These are phyloP conservation scores for Mortierella sp. DNA, from an alignment of 371 early-diverging fungal genomes.

Conservation along the genomic window DNA sequence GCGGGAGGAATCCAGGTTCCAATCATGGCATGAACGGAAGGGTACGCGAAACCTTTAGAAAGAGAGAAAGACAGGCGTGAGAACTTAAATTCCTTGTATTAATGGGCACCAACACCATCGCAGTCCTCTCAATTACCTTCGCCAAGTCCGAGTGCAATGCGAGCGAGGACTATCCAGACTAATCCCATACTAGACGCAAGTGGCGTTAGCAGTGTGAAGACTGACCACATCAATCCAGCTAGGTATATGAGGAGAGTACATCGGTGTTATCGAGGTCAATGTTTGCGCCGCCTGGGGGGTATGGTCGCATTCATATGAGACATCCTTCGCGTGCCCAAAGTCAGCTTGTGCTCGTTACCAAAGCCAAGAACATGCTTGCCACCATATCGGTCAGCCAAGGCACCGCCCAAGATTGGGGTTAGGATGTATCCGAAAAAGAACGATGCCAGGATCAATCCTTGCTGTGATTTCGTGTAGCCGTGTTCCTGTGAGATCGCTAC, in stretches of 20 bases:
- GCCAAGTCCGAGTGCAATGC: constrained; percentile 47
- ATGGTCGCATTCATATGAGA: too few relatives aligned
- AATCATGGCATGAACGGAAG: constrained; percentile 51
- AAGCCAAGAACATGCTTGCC: constrained; percentile 47
- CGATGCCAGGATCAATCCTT: constrained; percentile 50
- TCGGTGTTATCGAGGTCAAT: not conserved
- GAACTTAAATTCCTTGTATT: too few relatives aligned
- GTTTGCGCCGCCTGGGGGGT: too few relatives aligned
- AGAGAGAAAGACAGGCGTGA: not conserved
- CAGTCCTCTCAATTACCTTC: constrained; percentile 27
- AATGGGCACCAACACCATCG: too few relatives aligned
- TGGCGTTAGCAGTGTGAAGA: constrained; percentile 49
- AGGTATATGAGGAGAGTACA: not conserved
- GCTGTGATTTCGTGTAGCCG: constrained; percentile 34
- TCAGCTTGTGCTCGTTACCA: constrained; percentile 19
- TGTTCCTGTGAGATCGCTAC: constrained; percentile 52
- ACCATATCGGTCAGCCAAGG: constrained; percentile 54
- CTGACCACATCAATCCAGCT: constrained; percentile 51
- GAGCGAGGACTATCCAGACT: constrained; percentile 29
- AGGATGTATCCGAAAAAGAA: constrained; percentile 54
- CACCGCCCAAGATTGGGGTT: constrained; percentile 51
- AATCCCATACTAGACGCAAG: constrained; percentile 26
- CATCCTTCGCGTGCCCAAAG: not conserved
- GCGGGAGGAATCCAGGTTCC: constrained; percentile 45
- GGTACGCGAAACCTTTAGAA: constrained; percentile 41